Evolutionary conservation across 1,284 basidiomycete genomes (phyloP), one percentile per base, ranked within the genome.

Genomic region (Rhodotorula sp.): DNA sequence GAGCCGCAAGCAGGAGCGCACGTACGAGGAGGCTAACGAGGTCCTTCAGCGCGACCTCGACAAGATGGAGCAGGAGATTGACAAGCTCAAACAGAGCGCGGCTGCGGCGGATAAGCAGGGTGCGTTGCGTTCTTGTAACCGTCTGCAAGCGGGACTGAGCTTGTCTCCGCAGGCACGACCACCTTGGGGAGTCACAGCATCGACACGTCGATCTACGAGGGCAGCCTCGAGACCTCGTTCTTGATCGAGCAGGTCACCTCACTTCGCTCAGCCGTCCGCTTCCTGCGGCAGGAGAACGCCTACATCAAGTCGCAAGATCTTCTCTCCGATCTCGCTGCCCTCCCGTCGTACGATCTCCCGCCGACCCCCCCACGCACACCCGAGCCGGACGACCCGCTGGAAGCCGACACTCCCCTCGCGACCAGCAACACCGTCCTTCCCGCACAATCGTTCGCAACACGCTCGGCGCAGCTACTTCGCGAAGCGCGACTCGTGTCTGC

Each of bases 21-120:
- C 90, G 37, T 93, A 94, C 77, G 91, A 94, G 80, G 94, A 96
- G 76, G 92, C 93, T 1, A 91, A 97, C 84, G 94, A 95, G 77
- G 91, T 93, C 78, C 82, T 98, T 34, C 94, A 97, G 80, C 86
- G 88, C 8, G 96, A 99, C 79, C 82, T 96, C 73, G 94, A 97
- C 80, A 81, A 85, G 15, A 83, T 97, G 70, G 92, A 95, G 81
- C 88, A 91, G 80, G 93, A 97, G 77, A 93, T 94, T 80, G 87
- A 85, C 8, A 91, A 89, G 80, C 84, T 98, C 74, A 92, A 92
- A 83, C 85, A 86, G 25, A 81, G 87, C 25, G 72, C 46, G 77
- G 85, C 87, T 7, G 53, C 65, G 22, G 60, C 48, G 8, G 72
- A 75, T 39, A 75, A 75, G 66, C 70, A 64, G 53, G 68, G 76